Evolutionary conservation across 192 early-diverging fungal species (phyloP), one percentile per base, ranked within the genome.

Genomic region (Entophlyctis luteolus): DNA sequence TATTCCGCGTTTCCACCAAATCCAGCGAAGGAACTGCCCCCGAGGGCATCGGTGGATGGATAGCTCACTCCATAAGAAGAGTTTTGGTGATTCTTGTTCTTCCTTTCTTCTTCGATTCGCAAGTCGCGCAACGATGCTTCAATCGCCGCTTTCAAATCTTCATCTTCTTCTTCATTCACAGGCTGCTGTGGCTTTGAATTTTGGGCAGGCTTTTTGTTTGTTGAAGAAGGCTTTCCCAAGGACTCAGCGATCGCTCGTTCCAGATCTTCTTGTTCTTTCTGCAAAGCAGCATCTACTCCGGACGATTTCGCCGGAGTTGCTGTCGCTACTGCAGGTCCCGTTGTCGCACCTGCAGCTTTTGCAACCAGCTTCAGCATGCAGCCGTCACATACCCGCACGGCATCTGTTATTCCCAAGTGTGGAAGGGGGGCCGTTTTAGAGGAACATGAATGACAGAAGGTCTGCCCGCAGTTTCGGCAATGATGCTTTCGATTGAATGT

Each of bases 401-500:
- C 82, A 23, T 94, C 87, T 25, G 86, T 89, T 34, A 96, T 88
- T 34, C 92, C 97, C 50, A 95, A 78, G 48, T 91, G 85, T 16
- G 93, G 91, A 50, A 99, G 77, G 3, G 93, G 72, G 48, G 90
- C 77, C 3, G 71, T 88, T 77, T 95, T 97, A 36, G 91, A 88
- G 6, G 94, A 98, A 74, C 97, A 99, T 52, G 90, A 81, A 22
- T 90, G 84, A 77, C 95, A 98, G 67, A 91, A 98, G 20, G 92
- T 94, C 35, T 88, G 77, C 16, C 97, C 97, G 73, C 97, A 99
- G 68, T 95, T 91, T 72, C 97, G 89, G 68, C 97, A 99, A 77
- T 99, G 97, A 74, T 99, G 97, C 48, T 98, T 97, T 59, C 97
- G 85, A 74, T 95, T 98, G 38, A 94, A 92, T 2, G 93, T 79